Evolutionary conservation across 1,284 basidiomycete genomes (phyloP).

Genomic region (Mrakiaceae sp.): DNA sequence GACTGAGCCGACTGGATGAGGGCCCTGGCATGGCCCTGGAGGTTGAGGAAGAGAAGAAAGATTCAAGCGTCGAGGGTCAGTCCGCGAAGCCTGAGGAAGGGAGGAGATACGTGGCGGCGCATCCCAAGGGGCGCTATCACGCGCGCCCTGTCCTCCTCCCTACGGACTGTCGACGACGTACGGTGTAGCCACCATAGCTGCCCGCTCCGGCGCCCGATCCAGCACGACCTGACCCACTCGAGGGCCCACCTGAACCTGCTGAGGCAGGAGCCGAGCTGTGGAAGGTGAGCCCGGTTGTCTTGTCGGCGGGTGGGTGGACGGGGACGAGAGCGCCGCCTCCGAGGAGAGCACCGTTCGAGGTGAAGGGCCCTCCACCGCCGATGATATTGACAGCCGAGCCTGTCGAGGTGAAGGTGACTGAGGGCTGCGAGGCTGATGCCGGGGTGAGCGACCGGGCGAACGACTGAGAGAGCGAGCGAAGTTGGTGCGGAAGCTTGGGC

Average conservation of each 20-base stretch:
- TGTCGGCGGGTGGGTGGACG: constrained; percentile 3
- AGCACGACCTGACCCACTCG: constrained; percentile 25
- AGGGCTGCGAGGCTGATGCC: not conserved
- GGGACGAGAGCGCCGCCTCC: constrained; percentile 27
- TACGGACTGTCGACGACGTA: constrained; percentile 7
- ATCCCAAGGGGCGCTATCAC: not conserved
- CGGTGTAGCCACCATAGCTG: constrained; percentile 27
- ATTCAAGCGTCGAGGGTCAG: not conserved
- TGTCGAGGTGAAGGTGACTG: constrained; percentile 9
- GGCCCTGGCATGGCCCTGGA: constrained; percentile 19
- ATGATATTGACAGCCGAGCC: constrained; percentile 8
- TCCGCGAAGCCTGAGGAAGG: not conserved
- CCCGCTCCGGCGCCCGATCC: constrained; percentile 23
- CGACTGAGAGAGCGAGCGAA: constrained; percentile 15
- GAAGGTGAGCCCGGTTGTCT: not conserved
- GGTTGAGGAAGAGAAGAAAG: not conserved
- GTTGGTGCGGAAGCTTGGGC: constrained; percentile 14
- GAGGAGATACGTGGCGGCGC: not conserved
- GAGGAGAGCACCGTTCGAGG: constrained; percentile 34
- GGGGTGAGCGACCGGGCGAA: constrained; percentile 13
- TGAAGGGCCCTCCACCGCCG: constrained; percentile 26
- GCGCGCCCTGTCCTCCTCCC: not conserved
- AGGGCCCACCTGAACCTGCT: constrained; percentile 22
- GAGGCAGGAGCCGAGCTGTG: constrained; percentile 22
- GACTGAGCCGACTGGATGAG: constrained; percentile 16